A percentile compares a stretch with the other conserved stretches of the same genome.
Evolutionary conservation across 2,329 filamentous ascomycete genomes (phyloP).

Genomic region (Leptoxyphium fumago): DNA sequence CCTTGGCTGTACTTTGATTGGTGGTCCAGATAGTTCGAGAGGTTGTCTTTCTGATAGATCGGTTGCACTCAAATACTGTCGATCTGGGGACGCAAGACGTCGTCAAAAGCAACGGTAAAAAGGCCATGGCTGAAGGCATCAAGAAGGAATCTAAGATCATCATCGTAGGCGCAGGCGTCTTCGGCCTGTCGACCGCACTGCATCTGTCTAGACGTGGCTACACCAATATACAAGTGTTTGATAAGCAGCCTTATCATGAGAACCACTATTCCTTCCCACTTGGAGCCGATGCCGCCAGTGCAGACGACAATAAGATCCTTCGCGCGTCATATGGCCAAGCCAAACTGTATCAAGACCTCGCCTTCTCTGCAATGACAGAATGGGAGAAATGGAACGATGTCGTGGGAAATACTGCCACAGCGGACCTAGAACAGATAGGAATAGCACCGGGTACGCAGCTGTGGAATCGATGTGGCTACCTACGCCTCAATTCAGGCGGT

Average conservation of each 20-base stretch:
- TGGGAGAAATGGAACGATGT: slow-evolving; percentile 21
- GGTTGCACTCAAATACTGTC: too few relatives aligned
- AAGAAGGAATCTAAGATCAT: neutral
- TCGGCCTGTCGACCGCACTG: slow-evolving; percentile 28
- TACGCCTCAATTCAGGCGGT: slow-evolving; percentile 7
- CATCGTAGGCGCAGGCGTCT: slow-evolving; percentile 31
- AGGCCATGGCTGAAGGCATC: too few relatives aligned
- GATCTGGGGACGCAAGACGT: too few relatives aligned
- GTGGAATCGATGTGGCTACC: slow-evolving; percentile 14
- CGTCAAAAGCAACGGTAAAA: too few relatives aligned
- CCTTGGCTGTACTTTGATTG: too few relatives aligned
- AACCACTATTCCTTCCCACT: slow-evolving; percentile 8
- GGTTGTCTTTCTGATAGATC: too few relatives aligned
- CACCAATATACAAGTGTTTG: slow-evolving; percentile 14
- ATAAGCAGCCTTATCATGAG: slow-evolving; percentile 4
- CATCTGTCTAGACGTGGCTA: slow-evolving; percentile 14
- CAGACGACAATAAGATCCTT: slow-evolving; percentile 14
- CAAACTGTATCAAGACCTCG: slow-evolving; percentile 11
- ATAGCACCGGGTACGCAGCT: slow-evolving; percentile 1
- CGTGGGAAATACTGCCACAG: too few relatives aligned
- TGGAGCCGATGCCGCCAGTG: slow-evolving; percentile 10
- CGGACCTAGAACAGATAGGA: too few relatives aligned
- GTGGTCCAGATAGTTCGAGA: too few relatives aligned
- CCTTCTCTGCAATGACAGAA: slow-evolving; percentile 12
- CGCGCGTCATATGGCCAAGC: slow-evolving; percentile 11